Evolutionary conservation across 176 grass and related monocot species (phyloP).

Genomic region (Puccinellia tenuiflora): DNA sequence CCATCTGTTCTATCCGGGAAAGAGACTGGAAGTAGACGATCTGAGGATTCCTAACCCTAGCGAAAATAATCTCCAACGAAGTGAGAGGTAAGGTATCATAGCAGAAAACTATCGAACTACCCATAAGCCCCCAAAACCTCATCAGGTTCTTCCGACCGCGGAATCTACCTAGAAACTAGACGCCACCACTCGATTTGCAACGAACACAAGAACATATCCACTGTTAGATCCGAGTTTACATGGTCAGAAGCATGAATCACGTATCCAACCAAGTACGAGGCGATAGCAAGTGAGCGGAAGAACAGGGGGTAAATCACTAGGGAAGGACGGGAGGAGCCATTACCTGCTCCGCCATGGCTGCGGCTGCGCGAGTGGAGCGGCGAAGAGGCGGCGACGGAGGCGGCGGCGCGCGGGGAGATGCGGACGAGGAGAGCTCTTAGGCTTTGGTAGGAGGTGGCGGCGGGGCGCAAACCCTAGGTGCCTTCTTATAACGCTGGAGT

Average conservation of each 20-base stretch:
- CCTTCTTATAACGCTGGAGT: conserved; percentile 7
- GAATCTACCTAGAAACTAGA: neutral
- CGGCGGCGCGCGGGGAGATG: conserved; percentile 12
- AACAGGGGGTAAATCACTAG: neutral
- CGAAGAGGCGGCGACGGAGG: neutral
- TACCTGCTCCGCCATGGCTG: conserved; percentile 89
- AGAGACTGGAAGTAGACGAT: too few species aligned
- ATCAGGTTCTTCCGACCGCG: neutral
- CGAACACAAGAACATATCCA: neutral
- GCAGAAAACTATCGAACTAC: neutral
- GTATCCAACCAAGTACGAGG: neutral
- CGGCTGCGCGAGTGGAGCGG: neutral
- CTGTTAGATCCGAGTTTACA: neutral
- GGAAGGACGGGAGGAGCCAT: neutral
- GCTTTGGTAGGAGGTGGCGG: conserved; percentile 6
- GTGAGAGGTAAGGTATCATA: too few species aligned
- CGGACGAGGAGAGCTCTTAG: neutral
- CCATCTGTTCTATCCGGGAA: too few species aligned
- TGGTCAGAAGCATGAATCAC: neutral
- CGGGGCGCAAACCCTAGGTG: conserved; percentile 37
- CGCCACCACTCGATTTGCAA: neutral
- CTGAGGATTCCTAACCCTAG: too few species aligned
- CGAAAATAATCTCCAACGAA: neutral
- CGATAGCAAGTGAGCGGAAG: neutral
- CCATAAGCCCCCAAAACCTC: neutral